Base-by-base conservation (phyloP, 2,329 filamentous ascomycete species). In the Fusarium sambucinum region DNA sequence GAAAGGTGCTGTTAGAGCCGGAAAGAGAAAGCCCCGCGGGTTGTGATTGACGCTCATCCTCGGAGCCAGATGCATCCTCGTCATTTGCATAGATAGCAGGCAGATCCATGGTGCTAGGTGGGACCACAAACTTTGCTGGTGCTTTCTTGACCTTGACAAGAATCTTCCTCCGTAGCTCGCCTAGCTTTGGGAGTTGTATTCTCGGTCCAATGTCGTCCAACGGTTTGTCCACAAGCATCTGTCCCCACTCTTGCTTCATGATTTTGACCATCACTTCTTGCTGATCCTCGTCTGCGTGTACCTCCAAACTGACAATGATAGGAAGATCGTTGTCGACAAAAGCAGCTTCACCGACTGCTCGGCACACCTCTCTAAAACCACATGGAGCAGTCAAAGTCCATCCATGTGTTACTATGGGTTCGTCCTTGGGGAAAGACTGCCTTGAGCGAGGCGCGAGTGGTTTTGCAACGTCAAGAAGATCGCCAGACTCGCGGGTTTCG, bases 191-290 rank as follows among this genome's bases (percentile, higher is more conserved):
- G 27, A 95, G 86, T 7, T 82, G 81, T 56, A 86, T 82, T 16
- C 78, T 80, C 0, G 88, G 83, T 75, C 87, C 77, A 70, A 82
- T 81, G 71, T 83, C 79, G 21, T 85, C 82, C 21, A 80, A 84
- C 37, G 81, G 81, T 54, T 80, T 73, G 23, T 93, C 89, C 13
- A 97, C 83, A 8, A 98, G 83, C 73, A 91, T 81, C 0, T 87
- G 89, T 40, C 86, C 87, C 94, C 94, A 99, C 68, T 92, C 91
- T 70, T 97, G 89, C 69, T 89, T 89, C 91, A 99, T 97, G 67
- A 98, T 97, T 57, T 92, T 87, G 13, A 97, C 94, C 92, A 98
- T 97, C 51, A 92, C 86, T 68, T 93, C 89, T 78, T 99, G 96
- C 78, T 98, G 95, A 54, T 92, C 88, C 2, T 86, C 82, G 63